A percentile compares a stretch with the other conserved stretches of the same genome.
Evolutionary conservation across 2,329 filamentous ascomycete species (phyloP).

Genomic region (Clathrospora elynae): DNA sequence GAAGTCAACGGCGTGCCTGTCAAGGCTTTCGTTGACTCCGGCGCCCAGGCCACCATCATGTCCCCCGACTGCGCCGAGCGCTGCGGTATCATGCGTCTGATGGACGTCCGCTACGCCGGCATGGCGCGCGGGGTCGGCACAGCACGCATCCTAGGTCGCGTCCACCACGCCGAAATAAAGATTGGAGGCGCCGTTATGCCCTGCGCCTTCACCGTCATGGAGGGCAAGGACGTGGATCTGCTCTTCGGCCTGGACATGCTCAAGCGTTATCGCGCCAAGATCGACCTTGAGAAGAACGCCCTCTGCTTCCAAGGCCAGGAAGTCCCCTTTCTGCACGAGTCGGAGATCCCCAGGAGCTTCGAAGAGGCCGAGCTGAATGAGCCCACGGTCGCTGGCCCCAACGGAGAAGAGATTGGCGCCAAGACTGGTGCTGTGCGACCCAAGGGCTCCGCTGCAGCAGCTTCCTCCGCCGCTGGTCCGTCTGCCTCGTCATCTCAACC

Average conservation of each 20-base stretch:
- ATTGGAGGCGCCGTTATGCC: constrained; percentile 86
- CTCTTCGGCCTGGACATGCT: constrained; percentile 95
- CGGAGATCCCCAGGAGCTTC: constrained; percentile 84
- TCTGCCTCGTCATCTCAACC: constrained; percentile 19
- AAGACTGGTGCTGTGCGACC: constrained; percentile 76
- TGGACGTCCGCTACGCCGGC: constrained; percentile 89
- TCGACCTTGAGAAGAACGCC: constrained; percentile 83
- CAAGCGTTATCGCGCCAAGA: constrained; percentile 90
- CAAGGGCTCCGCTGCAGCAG: constrained; percentile 49
- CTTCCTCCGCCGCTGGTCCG: constrained; percentile 24
- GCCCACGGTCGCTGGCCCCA: constrained; percentile 81
- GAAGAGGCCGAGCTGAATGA: constrained; percentile 77
- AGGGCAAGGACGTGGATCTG: constrained; percentile 94
- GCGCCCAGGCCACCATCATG: constrained; percentile 98
- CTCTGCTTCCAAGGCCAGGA: constrained; percentile 87
- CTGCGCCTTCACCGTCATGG: constrained; percentile 99
- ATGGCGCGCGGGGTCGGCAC: constrained; percentile 94
- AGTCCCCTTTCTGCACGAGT: constrained; percentile 87
- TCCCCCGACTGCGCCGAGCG: constrained; percentile 87
- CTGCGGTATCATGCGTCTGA: constrained; percentile 94
- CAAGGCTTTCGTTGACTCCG: constrained; percentile 96
- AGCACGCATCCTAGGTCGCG: constrained; percentile 89
- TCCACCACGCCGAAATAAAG: constrained; percentile 93
- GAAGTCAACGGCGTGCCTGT: constrained; percentile 91
- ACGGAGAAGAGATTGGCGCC: constrained; percentile 86